Evolutionary conservation across 306 rosid genomes (phyloP).

Genomic region (Vachellia pachyceras): DNA sequence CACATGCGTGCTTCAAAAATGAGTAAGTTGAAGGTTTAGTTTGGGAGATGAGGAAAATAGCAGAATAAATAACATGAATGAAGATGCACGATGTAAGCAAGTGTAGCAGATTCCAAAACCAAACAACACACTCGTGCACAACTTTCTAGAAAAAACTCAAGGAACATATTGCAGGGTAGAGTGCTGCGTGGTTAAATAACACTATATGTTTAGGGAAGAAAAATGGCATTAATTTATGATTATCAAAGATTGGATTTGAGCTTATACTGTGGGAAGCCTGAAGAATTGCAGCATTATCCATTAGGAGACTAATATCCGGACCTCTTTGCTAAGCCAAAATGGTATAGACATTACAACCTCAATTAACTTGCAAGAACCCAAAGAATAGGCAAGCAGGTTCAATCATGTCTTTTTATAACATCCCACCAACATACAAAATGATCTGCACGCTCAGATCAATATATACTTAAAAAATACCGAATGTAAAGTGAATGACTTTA

Average conservation of each 20-base stretch:
- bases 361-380: slow-evolving; percentile 40
- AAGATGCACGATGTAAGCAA: slow-evolving; percentile 1
- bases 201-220: not conserved
- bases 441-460: slow-evolving; percentile 45
- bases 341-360: slow-evolving; percentile 3
- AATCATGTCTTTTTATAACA: slow-evolving; percentile 51
- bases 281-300: not conserved
- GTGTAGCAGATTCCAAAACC: not conserved
- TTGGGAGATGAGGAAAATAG: not conserved
- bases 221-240: not conserved
- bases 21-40: not conserved
- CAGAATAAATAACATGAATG: not conserved
- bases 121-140: not conserved
- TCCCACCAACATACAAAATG: slow-evolving; percentile 56
- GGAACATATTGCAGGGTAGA: not conserved
- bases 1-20: not conserved
- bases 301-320: not conserved
- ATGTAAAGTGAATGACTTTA: no score
- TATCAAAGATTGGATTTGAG: not conserved
- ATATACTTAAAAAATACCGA: slow-evolving; percentile 52
- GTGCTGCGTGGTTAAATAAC: not conserved
- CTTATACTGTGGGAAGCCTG: not conserved
- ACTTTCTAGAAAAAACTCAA: not conserved
- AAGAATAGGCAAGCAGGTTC: slow-evolving; percentile 40
- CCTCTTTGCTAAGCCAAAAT: slow-evolving; percentile 7